phyloP scores from a whole-genome alignment of 2,329 filamentous ascomycete species.

The Grosmannia penicillata region DNA sequence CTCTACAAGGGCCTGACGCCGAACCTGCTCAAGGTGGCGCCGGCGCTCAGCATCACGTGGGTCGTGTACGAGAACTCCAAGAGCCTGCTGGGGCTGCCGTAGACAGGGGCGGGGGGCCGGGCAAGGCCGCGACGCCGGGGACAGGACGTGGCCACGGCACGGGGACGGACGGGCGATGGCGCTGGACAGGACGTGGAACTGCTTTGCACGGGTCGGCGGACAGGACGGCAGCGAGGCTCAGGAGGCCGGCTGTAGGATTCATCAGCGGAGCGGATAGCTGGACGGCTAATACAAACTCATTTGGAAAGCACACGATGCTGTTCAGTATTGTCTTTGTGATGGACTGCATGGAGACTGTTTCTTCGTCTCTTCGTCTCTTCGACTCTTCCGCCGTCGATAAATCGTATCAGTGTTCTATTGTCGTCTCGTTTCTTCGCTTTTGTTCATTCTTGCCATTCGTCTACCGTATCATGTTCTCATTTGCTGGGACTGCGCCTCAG shows the following conservation, averaged over 20 bases:
- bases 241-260: no score
- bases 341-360: no score
- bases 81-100: slow-evolving; percentile 44
- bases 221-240: no score
- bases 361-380: neutral
- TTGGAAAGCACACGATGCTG: neutral
- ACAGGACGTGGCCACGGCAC: neutral
- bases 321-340: neutral
- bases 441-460: no score
- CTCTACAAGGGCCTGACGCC: slow-evolving; percentile 92
- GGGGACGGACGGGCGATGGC: neutral
- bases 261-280: no score
- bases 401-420: no score
- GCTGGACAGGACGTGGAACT: no score
- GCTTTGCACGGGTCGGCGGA: no score
- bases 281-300: no score
- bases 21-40: slow-evolving; percentile 90
- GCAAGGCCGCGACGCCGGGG: neutral
- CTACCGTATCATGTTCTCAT: no score
- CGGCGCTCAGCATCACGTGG: slow-evolving; percentile 89
- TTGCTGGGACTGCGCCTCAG: no score
- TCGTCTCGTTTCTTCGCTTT: neutral
- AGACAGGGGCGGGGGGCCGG: slow-evolving; percentile 2
- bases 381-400: no score
- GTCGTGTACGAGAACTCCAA: slow-evolving; percentile 89